phyloP scores from a whole-genome alignment of 345 rosid species.

The Stellera chamaejasme region DNA sequence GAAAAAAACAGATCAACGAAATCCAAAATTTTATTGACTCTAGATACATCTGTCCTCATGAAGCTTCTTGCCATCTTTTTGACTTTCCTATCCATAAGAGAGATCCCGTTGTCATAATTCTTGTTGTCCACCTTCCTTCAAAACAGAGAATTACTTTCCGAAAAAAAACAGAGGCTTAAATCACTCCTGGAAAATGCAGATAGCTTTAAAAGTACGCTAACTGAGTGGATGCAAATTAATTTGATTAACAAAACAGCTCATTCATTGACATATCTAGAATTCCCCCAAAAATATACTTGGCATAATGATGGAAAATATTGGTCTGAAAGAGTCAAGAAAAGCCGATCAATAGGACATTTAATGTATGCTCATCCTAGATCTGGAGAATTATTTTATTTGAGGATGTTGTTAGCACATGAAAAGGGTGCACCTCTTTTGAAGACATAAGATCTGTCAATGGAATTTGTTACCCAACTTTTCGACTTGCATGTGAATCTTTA shows the following conservation, averaged over 20 bases:
- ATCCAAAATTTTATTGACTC: no score
- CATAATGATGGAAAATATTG: not conserved
- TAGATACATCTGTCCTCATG: not conserved
- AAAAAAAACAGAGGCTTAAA: not conserved
- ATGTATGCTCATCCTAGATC: no score
- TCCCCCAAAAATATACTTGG: slow-evolving; percentile 2
- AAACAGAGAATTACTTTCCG: not conserved
- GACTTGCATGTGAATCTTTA: no score
- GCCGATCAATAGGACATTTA: no score
- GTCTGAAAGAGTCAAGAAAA: no score
- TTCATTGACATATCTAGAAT: slow-evolving; percentile 1
- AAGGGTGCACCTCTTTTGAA: no score
- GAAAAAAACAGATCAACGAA: no score
- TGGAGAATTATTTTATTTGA: no score
- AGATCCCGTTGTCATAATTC: not conserved
- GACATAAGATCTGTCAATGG: no score
- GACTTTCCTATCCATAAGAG: not conserved
- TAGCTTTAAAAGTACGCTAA: not conserved
- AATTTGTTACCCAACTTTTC: no score
- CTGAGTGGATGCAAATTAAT: slow-evolving; percentile 7
- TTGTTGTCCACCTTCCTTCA: not conserved
- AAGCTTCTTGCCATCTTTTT: not conserved
- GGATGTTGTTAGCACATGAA: no score
- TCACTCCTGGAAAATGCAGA: not conserved
- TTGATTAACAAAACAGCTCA: not conserved